A percentile compares a stretch with the other conserved stretches of the same genome.
phyloP scores from a whole-genome alignment of 306 rosid species.

The Sesbania bispinosa region DNA sequence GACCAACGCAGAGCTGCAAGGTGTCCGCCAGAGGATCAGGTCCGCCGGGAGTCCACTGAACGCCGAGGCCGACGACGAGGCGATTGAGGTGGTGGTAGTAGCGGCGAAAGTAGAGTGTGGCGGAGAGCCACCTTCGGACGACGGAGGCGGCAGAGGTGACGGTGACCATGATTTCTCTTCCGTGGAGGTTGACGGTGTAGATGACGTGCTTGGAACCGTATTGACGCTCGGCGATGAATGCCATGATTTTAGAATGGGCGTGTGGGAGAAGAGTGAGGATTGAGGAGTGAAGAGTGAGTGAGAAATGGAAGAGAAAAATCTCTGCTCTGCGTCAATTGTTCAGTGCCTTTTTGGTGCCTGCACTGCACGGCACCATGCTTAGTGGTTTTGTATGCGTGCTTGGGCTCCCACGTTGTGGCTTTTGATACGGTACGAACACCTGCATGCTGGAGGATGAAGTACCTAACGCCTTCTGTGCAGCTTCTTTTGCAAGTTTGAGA shows the following conservation, averaged over 20 bases:
- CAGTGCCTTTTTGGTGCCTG: not conserved
- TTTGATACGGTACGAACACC: no score
- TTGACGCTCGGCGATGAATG: not conserved
- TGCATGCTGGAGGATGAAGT: not conserved
- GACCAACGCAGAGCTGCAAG: constrained; percentile 46
- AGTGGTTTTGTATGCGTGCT: no score
- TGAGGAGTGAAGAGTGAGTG: not conserved
- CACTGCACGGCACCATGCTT: no score
- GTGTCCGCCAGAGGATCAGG: constrained; percentile 15
- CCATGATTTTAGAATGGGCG: not conserved
- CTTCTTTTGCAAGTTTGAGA: no score
- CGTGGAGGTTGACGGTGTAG: not conserved
- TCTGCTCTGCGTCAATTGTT: not conserved
- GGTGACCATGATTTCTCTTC: not conserved
- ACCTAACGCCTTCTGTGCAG: no score
- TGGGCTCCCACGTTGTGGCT: no score
- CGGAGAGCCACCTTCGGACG: constrained; percentile 28
- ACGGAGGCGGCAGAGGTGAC: constrained; percentile 30
- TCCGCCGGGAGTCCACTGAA: constrained; percentile 40
- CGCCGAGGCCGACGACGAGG: constrained; percentile 48
- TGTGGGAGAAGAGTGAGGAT: not conserved
- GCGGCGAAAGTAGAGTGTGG: not conserved
- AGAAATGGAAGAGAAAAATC: not conserved
- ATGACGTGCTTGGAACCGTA: not conserved
- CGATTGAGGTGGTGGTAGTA: not conserved